Conservation (phyloP, 192 early-diverging fungal species). For the Coemansia sp. region DNA sequence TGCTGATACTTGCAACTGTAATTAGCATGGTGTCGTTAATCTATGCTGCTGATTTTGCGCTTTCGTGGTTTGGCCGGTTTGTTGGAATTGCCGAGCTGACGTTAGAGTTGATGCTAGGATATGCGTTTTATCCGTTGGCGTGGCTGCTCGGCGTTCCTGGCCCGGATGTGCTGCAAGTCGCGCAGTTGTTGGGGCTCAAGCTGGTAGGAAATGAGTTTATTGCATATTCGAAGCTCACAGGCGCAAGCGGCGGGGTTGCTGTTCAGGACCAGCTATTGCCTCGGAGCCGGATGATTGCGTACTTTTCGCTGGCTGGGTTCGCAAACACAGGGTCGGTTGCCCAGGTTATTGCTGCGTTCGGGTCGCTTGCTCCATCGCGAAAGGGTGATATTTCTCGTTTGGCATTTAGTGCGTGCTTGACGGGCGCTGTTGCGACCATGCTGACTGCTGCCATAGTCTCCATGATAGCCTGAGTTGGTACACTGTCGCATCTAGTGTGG, state of each 20-base stretch:
- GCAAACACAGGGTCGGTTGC: slow-evolving; percentile 84
- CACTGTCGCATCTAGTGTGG: no score
- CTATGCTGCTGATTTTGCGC: slow-evolving; percentile 64
- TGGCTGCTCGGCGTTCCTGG: slow-evolving; percentile 67
- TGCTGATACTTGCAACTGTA: slow-evolving; percentile 75
- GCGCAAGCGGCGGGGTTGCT: slow-evolving; percentile 12
- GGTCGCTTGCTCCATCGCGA: slow-evolving; percentile 73
- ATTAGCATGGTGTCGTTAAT: slow-evolving; percentile 75
- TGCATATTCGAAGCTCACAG: slow-evolving; percentile 62
- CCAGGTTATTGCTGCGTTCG: slow-evolving; percentile 74
- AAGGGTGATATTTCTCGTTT: slow-evolving; percentile 71
- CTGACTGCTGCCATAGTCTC: slow-evolving; percentile 81
- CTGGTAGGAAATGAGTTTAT: slow-evolving; percentile 87
- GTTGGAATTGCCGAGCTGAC: slow-evolving; percentile 61
- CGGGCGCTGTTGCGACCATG: slow-evolving; percentile 77
- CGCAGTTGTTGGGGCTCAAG: slow-evolving; percentile 71
- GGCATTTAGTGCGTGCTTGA: slow-evolving; percentile 76
- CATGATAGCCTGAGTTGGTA: slow-evolving; percentile 51
- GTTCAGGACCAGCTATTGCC: slow-evolving; percentile 35
- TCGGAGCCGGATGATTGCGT: slow-evolving; percentile 58
- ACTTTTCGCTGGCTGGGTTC: slow-evolving; percentile 84
- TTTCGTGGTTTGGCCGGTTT: slow-evolving; percentile 71
- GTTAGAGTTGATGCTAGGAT: slow-evolving; percentile 71
- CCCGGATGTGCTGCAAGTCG: slow-evolving; percentile 58
- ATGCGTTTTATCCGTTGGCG: slow-evolving; percentile 74